These are phyloP conservation scores for Saccharomycopsis fibuligera DNA, from an alignment of 805 yeast species.

Conservation along the genomic window DNA sequence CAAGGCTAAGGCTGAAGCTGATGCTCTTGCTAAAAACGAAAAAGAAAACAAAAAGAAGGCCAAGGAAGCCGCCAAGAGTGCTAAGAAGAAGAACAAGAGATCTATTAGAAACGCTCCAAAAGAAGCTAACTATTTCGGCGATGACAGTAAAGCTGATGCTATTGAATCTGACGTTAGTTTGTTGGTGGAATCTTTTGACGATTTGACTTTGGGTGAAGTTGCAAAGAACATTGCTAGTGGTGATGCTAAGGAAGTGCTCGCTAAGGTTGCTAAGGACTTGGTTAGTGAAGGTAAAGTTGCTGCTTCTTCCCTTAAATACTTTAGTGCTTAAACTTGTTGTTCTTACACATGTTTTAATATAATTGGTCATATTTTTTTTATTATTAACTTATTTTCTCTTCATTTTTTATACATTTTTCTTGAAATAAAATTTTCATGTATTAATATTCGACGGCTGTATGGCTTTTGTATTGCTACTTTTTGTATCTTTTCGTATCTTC, in stretches of 20 bases:
- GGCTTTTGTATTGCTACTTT: too few relatives aligned
- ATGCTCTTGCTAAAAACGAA: slow-evolving; percentile 56
- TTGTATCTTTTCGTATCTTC: too few relatives aligned
- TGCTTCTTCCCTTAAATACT: slow-evolving; percentile 49
- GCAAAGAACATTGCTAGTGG: slow-evolving; percentile 59
- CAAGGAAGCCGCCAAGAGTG: slow-evolving; percentile 84
- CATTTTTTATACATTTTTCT: too few relatives aligned
- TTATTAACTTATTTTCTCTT: too few relatives aligned
- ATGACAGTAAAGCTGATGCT: slow-evolving; percentile 55
- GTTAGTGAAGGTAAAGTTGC: slow-evolving; percentile 49
- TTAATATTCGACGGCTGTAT: too few relatives aligned
- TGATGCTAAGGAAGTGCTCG: slow-evolving; percentile 56
- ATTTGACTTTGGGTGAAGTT: slow-evolving; percentile 65
- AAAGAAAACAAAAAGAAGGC: slow-evolving; percentile 85
- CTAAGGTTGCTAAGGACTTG: slow-evolving; percentile 48
- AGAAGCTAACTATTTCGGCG: slow-evolving; percentile 81
- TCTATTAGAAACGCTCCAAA: slow-evolving; percentile 73
- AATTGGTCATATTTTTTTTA: too few relatives aligned
- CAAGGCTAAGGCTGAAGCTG: slow-evolving; percentile 70
- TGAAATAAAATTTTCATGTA: too few relatives aligned
- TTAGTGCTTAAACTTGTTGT: slow-evolving; percentile 27
- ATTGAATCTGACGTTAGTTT: slow-evolving; percentile 77
- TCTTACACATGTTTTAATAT: too few relatives aligned
- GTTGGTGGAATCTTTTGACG: slow-evolving; percentile 75
- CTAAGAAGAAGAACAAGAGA: slow-evolving; percentile 96